Evolutionary conservation across 2,329 filamentous ascomycete species (phyloP), one percentile per base, ranked within the genome.

Genomic region (Cladobotryum mycophilum): DNA sequence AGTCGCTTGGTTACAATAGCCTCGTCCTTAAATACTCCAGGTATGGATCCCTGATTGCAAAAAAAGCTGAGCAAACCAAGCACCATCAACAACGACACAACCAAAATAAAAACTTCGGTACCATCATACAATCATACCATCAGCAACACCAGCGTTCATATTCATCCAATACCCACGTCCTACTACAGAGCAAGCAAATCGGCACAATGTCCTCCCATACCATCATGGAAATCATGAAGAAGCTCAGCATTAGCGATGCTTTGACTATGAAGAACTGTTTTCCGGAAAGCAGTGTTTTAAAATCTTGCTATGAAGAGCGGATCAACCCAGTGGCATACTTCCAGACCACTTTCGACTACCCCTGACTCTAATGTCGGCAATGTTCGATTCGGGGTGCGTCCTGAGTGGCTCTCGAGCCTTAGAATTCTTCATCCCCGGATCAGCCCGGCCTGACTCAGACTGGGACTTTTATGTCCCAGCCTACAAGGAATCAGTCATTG

Each of bases 391-490:
- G 3, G 37, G 48, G 15, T 48, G 46, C 17, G 45, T 55, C 33
- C 25, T 55, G n/a, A 47, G 25, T 38, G 17, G 53, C 22, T 38
- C 51, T 15, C 43, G 48, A 15, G 51, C 51, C 17, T 13, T 55
- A 12, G 37, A 51, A 25, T 55, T 51, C 45, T 55, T 55, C 12
- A 12, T 55, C 9, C 53, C 48, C 6, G 14, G 42, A n/a, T 53
- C 43, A 2, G 37, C 35, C 33, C 4, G 12, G 7, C 15, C 40
- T 6, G 33, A 55, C 5, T 37, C 30, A 12, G 18, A 30, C 14
- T 56, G 22, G 49, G 47, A 49, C 15, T 54, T 54, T 43, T 56
- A 47, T 36, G 17, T 56, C 12, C 49, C 41, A 5, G 49, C 35
- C 5, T 56, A 56, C 17, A 54, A 47, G 18, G 47, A 55, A 20